Base-by-base conservation (phyloP, 352 stramenopile genomes). In the Phytophthora lateralis region DNA sequence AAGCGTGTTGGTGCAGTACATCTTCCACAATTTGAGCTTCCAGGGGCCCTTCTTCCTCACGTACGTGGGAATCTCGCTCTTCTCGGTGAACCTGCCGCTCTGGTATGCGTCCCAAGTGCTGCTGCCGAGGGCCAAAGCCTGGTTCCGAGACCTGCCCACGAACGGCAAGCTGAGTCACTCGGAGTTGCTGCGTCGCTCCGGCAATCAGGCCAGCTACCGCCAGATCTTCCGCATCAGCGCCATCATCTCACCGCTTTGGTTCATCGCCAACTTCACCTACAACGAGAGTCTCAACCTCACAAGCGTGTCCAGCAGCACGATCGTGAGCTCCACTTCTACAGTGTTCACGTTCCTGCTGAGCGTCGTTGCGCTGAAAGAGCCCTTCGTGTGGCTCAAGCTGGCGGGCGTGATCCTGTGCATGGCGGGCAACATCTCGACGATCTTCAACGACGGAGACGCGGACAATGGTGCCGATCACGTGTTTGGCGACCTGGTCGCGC, bases 301-400 rank as follows among this genome's bases (percentile, higher is more conserved):
- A n/a, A 89, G 85, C 39, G 95, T 99, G 26, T 97, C 93, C 24
- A 97, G 85, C 65, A 97, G 80, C 49, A 99, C 97, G 10, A 97
- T 99, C 32, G 88, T 99, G 49, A 95, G 85, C 56, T 94, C 86
- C 34, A 98, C 93, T 30, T 97, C 92, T 26, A 95, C 85, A 21
- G 79, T 98, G 17, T 99, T 98, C 64, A 98, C 95, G 14, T 97
- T 98, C 66, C 41, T 90, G 2, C 86, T 98, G 56, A 94, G 89
- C 44, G 70, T 97, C 8, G 73, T 80, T 37, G 80, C 71, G 27
- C 66, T 90, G 8, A 81, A 93, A 54, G 92, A 98, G 66, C 72
- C 65, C 21, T 92, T 96, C 60, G 85, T 82, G 27, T 86, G 63
- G 60, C 63, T 81, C 34, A 97, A 98, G 66, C 68, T 97, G 2